These are phyloP conservation scores for Triglochin maritima DNA, from an alignment of 106 monocot genomes.

Conservation along the genomic window DNA sequence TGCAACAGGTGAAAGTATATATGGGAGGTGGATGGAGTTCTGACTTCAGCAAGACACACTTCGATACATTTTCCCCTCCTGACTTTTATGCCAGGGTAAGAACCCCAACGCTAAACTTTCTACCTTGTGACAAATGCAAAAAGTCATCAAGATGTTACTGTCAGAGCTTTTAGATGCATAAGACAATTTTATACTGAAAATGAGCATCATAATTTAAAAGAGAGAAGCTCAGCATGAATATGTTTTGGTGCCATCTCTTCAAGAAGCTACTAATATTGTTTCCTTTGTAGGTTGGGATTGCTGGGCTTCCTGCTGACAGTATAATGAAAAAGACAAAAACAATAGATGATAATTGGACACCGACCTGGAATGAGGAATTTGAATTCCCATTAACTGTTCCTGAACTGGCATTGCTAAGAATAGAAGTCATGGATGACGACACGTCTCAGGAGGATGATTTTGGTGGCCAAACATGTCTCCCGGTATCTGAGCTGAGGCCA, in stretches of 20 bases:
- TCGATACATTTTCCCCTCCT: conserved; percentile 55
- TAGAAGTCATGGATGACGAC: conserved; percentile 56
- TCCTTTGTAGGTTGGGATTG: conserved; percentile 37
- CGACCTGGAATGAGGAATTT: conserved; percentile 48
- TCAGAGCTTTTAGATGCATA: neutral
- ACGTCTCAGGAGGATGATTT: conserved; percentile 52
- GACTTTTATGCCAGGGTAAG: conserved; percentile 63
- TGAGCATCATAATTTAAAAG: neutral
- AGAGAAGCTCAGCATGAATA: no score
- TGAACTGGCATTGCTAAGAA: conserved; percentile 37
- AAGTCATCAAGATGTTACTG: neutral
- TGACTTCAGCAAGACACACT: conserved; percentile 37
- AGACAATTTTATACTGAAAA: neutral
- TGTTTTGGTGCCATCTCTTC: neutral
- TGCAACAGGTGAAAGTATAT: conserved; percentile 43
- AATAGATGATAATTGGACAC: conserved; percentile 44
- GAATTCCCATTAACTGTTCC: conserved; percentile 36
- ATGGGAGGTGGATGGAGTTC: conserved; percentile 72
- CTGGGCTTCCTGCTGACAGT: conserved; percentile 41
- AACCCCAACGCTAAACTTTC: neutral
- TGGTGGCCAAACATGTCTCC: conserved; percentile 57
- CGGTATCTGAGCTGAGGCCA: conserved; percentile 34
- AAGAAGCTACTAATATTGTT: neutral
- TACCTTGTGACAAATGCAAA: neutral
- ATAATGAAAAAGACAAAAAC: conserved; percentile 31